Evolutionary conservation across 1,139 yeast genomes (phyloP), one percentile per base, ranked within the genome.

Genomic region (Pichia sp.): DNA sequence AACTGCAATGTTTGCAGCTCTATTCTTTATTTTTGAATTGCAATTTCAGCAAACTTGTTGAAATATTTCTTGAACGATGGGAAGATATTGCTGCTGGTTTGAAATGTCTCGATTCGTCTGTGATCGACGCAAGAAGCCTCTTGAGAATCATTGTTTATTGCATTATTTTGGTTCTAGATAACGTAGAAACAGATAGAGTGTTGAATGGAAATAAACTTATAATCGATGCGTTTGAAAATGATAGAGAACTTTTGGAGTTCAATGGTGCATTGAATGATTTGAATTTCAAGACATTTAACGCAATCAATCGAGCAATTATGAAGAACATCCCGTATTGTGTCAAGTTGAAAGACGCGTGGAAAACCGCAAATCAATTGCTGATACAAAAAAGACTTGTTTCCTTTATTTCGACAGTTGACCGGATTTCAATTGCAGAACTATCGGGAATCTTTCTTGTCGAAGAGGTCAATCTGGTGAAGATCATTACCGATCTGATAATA

Each of bases 351-450:
- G 32, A 28, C 3, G 23, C 38, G 23, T 47, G 39, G 29, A 28
- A 42, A 3, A 39, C 28, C 11, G 33, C 32, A 4, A n/a, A 32
- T 9, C 35, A 37, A 5, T 10, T 47, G 10, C 8, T 44, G n/a
- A 4, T 40, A 5, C 45, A 43, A 39, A 53, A 57, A 40, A 40
- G 46, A 10, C 45, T 51, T 16, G 27, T 59, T 3, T 46, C 47
- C 1, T 59, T 55, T 37, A 45, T 60, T 3, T 53, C 61, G 2
- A 36, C 53, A 8, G 37, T 56, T 23, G 44, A 53, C 6, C 42
- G 45, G 16, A 55, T 52, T 5, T 38, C 51, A 1, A 16, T 57
- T 6, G 38, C 29, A 2, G 56, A 54, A 35, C 38, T 61, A 44
- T 43, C 51, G 11, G 10, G 23, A 4, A 44, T 44, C 10, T 55